Percentiles rank a stretch among this genome's conserved stretches.
Conservation (phyloP, 441 rosid species). For the Pelargonium australe region DNA sequence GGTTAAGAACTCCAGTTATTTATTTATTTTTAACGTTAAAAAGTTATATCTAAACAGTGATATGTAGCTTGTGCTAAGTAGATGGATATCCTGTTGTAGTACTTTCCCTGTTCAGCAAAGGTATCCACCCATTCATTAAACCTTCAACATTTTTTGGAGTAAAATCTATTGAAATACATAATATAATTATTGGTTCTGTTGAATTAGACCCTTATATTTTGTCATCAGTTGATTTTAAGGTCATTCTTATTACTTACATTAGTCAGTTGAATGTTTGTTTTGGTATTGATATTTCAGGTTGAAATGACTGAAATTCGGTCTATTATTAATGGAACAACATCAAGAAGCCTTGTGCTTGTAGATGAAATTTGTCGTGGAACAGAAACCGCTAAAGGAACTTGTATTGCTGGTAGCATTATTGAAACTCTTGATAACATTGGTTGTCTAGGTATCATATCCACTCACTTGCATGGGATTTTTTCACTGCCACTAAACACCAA, state of each 20-base stretch:
- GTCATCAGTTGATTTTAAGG: not conserved
- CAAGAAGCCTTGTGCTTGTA: slow-evolving; percentile 85
- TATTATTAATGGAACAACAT: slow-evolving; percentile 58
- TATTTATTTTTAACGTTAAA: not conserved
- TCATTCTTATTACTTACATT: not conserved
- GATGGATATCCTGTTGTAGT: not conserved
- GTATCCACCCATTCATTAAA: not conserved
- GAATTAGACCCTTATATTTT: not conserved
- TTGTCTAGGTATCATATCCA: slow-evolving; percentile 88
- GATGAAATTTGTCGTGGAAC: slow-evolving; percentile 99
- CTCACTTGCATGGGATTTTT: slow-evolving; percentile 92
- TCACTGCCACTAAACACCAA: slow-evolving; percentile 62
- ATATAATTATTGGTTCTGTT: not conserved
- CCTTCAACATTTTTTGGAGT: not conserved
- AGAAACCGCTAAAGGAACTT: slow-evolving; percentile 92
- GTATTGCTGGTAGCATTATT: slow-evolving; percentile 93
- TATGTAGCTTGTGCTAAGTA: not conserved
- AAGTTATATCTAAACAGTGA: not conserved
- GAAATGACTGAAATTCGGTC: slow-evolving; percentile 96
- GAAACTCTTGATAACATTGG: slow-evolving; percentile 76
- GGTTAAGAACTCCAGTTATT: too few species aligned
- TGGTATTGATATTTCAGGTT: slow-evolving; percentile 41
- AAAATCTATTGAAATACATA: not conserved
- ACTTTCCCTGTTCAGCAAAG: too few species aligned
- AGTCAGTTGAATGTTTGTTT: not conserved